Base-by-base conservation (phyloP, 2,329 filamentous ascomycete genomes). In the Fusarium annulatum region DNA sequence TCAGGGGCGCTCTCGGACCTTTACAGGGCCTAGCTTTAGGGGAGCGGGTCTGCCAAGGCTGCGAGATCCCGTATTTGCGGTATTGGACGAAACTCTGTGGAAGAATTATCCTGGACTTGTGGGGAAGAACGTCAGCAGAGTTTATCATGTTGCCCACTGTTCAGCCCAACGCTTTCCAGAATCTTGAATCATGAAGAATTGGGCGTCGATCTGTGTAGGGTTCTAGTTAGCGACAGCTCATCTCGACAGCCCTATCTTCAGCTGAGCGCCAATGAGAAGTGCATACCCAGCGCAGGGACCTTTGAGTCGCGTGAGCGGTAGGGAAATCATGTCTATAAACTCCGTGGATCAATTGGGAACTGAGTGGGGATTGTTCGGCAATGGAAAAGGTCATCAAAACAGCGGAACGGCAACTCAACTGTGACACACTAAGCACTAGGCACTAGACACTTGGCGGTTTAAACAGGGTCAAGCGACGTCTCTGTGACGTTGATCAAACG, bases 201-300 rank as follows among this genome's bases (percentile, higher is more conserved):
- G 7, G 23, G 9, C 7, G 51, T 14, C 10, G 51, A 55, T 55
- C 51, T 41, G 23, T 10, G 23, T n/a, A 7, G 51, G 14, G 16
- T 28, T 53, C 2, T 1, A 12, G 10, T 28, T n/a, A 7, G 51
- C 15, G 34, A 30, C 51, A 55, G 26, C 51, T 55, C 51, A 55
- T 55, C 41, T 58, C 30, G 30, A 28, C 41, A 58, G 55, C 55
- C 55, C n/a, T 49, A 49, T 36, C 33, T n/a, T 58, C n/a, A 49
- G 41, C 30, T 21, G 14, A 10, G 1, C 14, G 14, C 41, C 23
- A 48, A 48, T 58, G 10, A 33, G 28, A 26, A 26, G 5, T 0
- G 4, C 11, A 6, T 2, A 2, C 4, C 1, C 28, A 4, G 4
- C 2, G 55, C 41, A 34, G 15, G 15, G 28, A 26, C 15, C 18